phyloP scores from a whole-genome alignment of 441 rosid species.

The Mallotus repandus region DNA sequence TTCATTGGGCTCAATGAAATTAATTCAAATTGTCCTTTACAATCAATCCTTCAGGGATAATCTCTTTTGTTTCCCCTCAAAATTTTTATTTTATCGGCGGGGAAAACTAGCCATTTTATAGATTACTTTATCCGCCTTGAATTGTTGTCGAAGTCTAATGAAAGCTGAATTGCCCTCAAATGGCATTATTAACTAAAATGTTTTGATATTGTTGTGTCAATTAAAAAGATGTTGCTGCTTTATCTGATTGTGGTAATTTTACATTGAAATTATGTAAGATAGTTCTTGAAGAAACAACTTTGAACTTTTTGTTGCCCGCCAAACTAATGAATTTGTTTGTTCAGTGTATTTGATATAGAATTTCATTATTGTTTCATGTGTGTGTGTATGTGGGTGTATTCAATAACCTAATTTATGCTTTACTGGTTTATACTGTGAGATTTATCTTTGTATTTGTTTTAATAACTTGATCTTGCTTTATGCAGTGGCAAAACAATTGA shows the following conservation, averaged over 20 bases:
- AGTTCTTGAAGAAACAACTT: background rate
- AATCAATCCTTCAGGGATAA: background rate
- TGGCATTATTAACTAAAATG: background rate
- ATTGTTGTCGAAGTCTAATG: conserved; percentile 1
- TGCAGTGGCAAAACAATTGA: conserved; percentile 99
- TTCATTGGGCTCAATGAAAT: no score
- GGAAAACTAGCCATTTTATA: background rate
- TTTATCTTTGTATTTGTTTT: conserved; percentile 1
- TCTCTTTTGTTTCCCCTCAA: background rate
- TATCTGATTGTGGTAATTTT: background rate
- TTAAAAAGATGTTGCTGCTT: background rate
- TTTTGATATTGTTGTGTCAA: background rate
- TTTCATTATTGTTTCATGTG: background rate
- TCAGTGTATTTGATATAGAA: background rate
- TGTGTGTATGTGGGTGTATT: no score
- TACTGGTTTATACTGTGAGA: background rate
- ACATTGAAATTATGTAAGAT: background rate
- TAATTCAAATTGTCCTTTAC: no score
- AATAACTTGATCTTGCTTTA: conserved; percentile 14
- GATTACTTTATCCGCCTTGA: background rate
- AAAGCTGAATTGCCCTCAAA: background rate
- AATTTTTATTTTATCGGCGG: background rate
- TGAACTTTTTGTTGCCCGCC: no score
- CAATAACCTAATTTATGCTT: background rate
- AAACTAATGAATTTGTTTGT: background rate